Conservation (phyloP, 768 basidiomycete genomes). For the Phlegmacium glaucopus region DNA sequence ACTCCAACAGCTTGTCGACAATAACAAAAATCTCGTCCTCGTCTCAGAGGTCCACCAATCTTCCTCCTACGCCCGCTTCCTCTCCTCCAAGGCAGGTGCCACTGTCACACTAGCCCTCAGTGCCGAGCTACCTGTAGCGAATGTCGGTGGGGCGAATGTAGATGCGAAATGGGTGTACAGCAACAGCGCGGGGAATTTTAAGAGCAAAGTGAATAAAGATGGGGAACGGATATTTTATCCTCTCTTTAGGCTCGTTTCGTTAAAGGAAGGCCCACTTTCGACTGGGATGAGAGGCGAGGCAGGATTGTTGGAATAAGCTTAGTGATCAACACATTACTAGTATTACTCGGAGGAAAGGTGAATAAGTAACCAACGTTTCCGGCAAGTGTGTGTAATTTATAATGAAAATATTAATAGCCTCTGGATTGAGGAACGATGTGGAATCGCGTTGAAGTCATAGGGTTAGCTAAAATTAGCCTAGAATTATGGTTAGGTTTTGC, state of each 20-base stretch:
- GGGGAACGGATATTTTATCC: slow-evolving; percentile 23
- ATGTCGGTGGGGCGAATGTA: slow-evolving; percentile 7
- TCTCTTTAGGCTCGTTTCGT: slow-evolving; percentile 26
- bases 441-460: too few relatives aligned
- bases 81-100: slow-evolving; percentile 12
- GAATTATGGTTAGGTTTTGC: too few relatives aligned
- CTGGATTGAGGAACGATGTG: too few relatives aligned
- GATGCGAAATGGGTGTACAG: slow-evolving; percentile 22
- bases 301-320: too few relatives aligned
- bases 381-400: too few relatives aligned
- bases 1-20: too few relatives aligned
- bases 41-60: slow-evolving; percentile 31
- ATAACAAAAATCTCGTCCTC: slow-evolving; percentile 23
- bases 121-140: slow-evolving; percentile 15
- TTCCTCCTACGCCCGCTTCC: slow-evolving; percentile 29
- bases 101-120: slow-evolving; percentile 24
- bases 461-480: too few relatives aligned
- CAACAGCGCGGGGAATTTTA: slow-evolving; percentile 22
- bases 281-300: slow-evolving; percentile 19
- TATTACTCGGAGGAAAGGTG: too few relatives aligned
- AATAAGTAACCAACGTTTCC: too few relatives aligned
- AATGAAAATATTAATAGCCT: too few relatives aligned
- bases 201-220: slow-evolving; percentile 15
- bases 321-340: too few relatives aligned
- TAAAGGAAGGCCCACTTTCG: slow-evolving; percentile 15